Percentiles rank a stretch among this genome's conserved stretches.
phyloP scores from a whole-genome alignment of 2,329 filamentous ascomycete species.

The Cladosporium sp. region DNA sequence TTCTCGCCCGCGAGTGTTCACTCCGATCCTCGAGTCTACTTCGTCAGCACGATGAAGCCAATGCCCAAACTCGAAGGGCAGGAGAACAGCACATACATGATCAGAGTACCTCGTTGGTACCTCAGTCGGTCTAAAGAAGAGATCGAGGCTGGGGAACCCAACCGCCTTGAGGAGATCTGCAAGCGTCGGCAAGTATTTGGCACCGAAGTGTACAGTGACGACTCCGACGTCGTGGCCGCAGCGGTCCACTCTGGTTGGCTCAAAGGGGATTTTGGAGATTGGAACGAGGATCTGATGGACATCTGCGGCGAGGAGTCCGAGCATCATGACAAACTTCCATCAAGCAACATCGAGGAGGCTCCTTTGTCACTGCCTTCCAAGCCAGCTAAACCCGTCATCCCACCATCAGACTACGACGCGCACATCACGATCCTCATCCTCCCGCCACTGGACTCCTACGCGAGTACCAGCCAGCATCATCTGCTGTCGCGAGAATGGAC shows the following conservation, averaged over 20 bases:
- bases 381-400: constrained; percentile 53
- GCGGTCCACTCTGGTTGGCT: constrained; percentile 94
- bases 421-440: constrained; percentile 83
- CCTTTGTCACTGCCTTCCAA: constrained; percentile 16
- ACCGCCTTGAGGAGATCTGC: constrained; percentile 76
- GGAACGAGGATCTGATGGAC: constrained; percentile 27
- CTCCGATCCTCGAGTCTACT: constrained; percentile 50
- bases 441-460: constrained; percentile 71
- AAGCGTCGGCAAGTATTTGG: constrained; percentile 79
- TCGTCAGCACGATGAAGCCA: constrained; percentile 58
- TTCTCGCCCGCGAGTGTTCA: constrained; percentile 24
- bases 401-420: constrained; percentile 66
- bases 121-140: constrained; percentile 36
- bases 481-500: constrained; percentile 77
- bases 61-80: constrained; percentile 71
- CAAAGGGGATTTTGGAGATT: constrained; percentile 73
- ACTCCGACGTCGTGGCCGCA: constrained; percentile 86
- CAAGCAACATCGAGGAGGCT: constrained; percentile 20
- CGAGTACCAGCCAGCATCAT: constrained; percentile 68
- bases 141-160: constrained; percentile 28
- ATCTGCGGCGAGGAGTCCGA: constrained; percentile 33
- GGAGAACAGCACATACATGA: constrained; percentile 83
- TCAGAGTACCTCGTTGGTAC: constrained; percentile 78
- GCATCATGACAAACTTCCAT: constrained; percentile 12
- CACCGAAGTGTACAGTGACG: constrained; percentile 89